These are phyloP conservation scores for Aspergillus felis DNA, from an alignment of 2,329 filamentous ascomycete species.

Conservation along the genomic window DNA sequence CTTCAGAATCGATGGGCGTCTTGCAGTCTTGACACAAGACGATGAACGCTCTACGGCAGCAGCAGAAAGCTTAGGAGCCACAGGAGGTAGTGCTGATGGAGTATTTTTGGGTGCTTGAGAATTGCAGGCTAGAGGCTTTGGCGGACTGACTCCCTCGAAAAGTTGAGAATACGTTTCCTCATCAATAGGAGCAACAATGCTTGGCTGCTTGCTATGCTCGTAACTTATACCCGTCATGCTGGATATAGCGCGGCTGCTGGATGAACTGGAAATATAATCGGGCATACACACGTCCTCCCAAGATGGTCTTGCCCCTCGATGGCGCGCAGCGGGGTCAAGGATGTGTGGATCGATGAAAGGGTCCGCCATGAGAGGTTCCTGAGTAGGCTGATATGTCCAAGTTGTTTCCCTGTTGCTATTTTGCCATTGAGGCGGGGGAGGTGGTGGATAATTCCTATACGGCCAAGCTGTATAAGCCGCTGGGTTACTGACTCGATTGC, in stretches of 20 bases:
- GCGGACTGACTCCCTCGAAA: conserved; percentile 35
- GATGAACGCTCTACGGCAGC: conserved; percentile 26
- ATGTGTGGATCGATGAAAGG: conserved; percentile 40
- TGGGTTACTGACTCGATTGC: conserved; percentile 18
- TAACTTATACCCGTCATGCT: conserved; percentile 40
- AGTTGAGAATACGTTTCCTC: conserved; percentile 37
- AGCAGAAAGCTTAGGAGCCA: conserved; percentile 24
- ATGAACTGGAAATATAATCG: conserved; percentile 43
- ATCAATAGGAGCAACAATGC: conserved; percentile 28
- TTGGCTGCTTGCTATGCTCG: conserved; percentile 40
- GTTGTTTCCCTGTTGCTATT: conserved; percentile 20
- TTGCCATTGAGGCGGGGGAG: conserved; percentile 24
- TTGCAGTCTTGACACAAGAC: conserved; percentile 20
- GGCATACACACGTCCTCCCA: conserved; percentile 48
- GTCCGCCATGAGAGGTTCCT: conserved; percentile 33
- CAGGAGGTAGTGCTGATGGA: conserved; percentile 19
- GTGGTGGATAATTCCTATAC: conserved; percentile 28
- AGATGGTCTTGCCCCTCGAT: conserved; percentile 33
- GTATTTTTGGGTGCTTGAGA: conserved; percentile 31
- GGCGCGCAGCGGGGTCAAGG: conserved; percentile 23
- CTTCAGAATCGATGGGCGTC: conserved; percentile 19
- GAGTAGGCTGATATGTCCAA: conserved; percentile 18
- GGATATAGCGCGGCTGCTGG: conserved; percentile 39
- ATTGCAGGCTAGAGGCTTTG: conserved; percentile 25
- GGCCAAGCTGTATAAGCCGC: conserved; percentile 25